phyloP scores from a whole-genome alignment of 169 alveolate genomes.

The Neospora caninum region DNA sequence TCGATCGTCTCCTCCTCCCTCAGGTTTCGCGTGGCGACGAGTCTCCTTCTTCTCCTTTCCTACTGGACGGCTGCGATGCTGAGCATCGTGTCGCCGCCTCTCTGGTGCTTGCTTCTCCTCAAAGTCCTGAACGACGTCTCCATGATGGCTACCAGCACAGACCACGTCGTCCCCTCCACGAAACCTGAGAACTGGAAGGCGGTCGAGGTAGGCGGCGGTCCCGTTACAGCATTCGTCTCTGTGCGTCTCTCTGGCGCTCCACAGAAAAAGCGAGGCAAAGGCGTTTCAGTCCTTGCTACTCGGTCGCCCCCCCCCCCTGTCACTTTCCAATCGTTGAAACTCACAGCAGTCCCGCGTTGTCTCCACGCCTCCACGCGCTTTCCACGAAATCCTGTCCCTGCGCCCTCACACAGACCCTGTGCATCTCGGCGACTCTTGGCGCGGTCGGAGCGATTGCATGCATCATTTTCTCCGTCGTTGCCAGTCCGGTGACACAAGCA shows the following conservation, averaged over 20 bases:
- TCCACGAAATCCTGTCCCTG: too few relatives aligned
- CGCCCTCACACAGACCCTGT: neutral
- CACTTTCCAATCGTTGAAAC: too few relatives aligned
- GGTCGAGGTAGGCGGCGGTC: neutral
- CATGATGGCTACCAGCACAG: slow-evolving; percentile 36
- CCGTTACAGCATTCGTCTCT: neutral
- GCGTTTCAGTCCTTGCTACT: too few relatives aligned
- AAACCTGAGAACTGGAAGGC: slow-evolving; percentile 35
- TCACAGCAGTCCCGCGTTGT: too few relatives aligned
- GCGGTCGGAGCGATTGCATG: slow-evolving; percentile 1
- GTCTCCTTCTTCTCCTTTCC: neutral
- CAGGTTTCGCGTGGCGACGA: slow-evolving; percentile 37
- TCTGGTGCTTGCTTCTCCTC: slow-evolving; percentile 27
- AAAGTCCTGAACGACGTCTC: slow-evolving; percentile 22
- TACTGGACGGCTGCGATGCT: slow-evolving; percentile 13
- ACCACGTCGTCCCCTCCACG: slow-evolving; percentile 15
- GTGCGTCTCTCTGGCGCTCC: too few relatives aligned
- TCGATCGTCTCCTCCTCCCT: neutral
- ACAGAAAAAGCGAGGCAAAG: too few relatives aligned
- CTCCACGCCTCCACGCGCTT: too few relatives aligned
- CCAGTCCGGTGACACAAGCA: neutral
- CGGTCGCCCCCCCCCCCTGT: too few relatives aligned
- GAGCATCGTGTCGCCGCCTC: slow-evolving; percentile 21
- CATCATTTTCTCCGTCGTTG: slow-evolving; percentile 6
- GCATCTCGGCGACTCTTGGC: neutral